Conservation (phyloP, 129 eudicot genomes). For the Gnaphalium uliginosum region DNA sequence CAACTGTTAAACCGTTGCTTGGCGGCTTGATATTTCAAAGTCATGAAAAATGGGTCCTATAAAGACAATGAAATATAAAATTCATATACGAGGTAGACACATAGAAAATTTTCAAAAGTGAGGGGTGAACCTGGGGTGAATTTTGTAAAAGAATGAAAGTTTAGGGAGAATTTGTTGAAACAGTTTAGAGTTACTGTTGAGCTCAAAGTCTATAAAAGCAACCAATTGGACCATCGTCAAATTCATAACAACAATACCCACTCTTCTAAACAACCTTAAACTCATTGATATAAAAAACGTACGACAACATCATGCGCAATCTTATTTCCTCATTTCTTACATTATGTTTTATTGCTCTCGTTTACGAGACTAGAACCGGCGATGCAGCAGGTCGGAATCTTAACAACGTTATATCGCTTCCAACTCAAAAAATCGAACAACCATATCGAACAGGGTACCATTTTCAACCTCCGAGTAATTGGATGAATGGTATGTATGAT, state of each 20-base stretch:
- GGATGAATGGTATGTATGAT: slow-evolving; percentile 59
- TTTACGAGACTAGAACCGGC: not conserved
- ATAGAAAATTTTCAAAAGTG: slow-evolving; percentile 3
- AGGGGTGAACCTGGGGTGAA: slow-evolving; percentile 2
- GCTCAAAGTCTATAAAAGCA: slow-evolving; percentile 31
- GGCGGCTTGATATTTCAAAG: slow-evolving; percentile 31
- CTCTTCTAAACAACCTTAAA: slow-evolving; percentile 28
- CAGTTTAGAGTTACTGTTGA: slow-evolving; percentile 22
- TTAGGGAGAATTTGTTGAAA: slow-evolving; percentile 11
- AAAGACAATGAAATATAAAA: slow-evolving; percentile 18
- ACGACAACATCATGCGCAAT: slow-evolving; percentile 13
- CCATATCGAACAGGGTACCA: slow-evolving; percentile 73
- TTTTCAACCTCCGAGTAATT: slow-evolving; percentile 76
- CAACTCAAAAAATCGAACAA: slow-evolving; percentile 24
- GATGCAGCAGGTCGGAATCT: slow-evolving; percentile 24
- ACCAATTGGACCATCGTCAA: slow-evolving; percentile 25
- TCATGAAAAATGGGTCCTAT: slow-evolving; percentile 19
- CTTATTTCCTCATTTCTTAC: slow-evolving; percentile 20
- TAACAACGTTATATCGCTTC: slow-evolving; percentile 3
- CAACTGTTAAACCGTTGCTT: not conserved
- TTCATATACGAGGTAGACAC: slow-evolving; percentile 13
- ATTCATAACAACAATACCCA: slow-evolving; percentile 12
- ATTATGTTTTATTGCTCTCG: slow-evolving; percentile 19
- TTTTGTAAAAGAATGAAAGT: not conserved
- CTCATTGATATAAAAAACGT: not conserved